Evolutionary conservation across 495 filamentous ascomycete genomes (phyloP).

Genomic region (Tuber aestivum): DNA sequence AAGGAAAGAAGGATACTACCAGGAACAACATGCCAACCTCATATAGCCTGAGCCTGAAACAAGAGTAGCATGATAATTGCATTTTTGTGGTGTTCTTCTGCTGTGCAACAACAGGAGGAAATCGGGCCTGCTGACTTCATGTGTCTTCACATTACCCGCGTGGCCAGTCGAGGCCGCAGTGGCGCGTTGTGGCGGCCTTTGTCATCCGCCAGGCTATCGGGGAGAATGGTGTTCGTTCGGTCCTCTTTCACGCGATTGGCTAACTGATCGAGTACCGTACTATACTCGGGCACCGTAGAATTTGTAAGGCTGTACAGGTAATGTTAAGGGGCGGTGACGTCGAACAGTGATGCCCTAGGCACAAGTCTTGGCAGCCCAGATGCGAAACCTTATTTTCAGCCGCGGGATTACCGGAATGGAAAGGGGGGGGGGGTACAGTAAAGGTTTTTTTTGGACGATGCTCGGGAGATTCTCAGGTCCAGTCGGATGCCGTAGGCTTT

Average conservation of each 20-base stretch:
- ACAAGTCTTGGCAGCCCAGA: not conserved
- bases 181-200: too few species aligned
- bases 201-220: too few species aligned
- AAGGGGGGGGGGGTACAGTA: not conserved
- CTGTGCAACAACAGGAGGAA: not conserved
- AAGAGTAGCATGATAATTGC: not conserved
- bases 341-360: not conserved
- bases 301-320: too few species aligned
- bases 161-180: too few species aligned
- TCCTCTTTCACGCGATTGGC: too few species aligned
- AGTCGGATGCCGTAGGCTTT: too few species aligned
- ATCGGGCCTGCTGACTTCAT: not conserved
- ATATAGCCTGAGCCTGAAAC: not conserved
- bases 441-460: too few species aligned
- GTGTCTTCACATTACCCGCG: not conserved
- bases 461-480: not conserved
- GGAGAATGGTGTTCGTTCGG: too few species aligned
- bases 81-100: not conserved
- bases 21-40: not conserved
- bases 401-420: not conserved
- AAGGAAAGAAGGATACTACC: not conserved
- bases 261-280: too few species aligned
- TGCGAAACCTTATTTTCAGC: slow-evolving; percentile 2
- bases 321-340: not conserved
- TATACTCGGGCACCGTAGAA: too few species aligned